These are phyloP conservation scores for Saturnispora gosingensis DNA, from an alignment of 805 yeast genomes.

Conservation along the genomic window DNA sequence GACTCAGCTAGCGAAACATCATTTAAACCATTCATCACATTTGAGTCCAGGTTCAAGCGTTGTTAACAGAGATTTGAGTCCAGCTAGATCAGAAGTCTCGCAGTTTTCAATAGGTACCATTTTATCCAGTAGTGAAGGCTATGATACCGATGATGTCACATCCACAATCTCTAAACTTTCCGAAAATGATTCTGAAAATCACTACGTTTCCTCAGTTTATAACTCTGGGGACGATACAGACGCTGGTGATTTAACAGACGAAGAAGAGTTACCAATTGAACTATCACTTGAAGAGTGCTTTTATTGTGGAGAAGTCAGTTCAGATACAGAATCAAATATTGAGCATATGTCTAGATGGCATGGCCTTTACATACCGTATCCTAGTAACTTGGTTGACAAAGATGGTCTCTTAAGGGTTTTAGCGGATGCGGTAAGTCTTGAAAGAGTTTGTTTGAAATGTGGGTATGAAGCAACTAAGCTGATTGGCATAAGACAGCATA, in stretches of 20 bases:
- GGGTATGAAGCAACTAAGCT: conserved; percentile 68
- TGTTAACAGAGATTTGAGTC: conserved; percentile 34
- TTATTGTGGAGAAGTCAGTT: conserved; percentile 37
- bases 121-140: conserved; percentile 15
- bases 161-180: conserved; percentile 13
- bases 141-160: conserved; percentile 16
- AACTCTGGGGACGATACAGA: conserved; percentile 13
- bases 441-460: conserved; percentile 76
- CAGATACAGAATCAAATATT: conserved; percentile 36
- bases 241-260: conserved; percentile 11
- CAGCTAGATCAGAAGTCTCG: conserved; percentile 46
- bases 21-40: background rate
- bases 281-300: conserved; percentile 38
- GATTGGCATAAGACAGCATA: conserved; percentile 83
- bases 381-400: conserved; percentile 53
- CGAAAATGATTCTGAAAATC: conserved; percentile 11
- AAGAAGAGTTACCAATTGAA: conserved; percentile 20
- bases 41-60: background rate
- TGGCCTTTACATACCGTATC: conserved; percentile 85
- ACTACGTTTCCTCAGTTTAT: conserved; percentile 6
- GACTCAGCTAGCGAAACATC: background rate
- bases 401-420: conserved; percentile 63
- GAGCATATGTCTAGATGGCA: conserved; percentile 70
- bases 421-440: conserved; percentile 68
- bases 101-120: conserved; percentile 41